Percentiles rank a stretch among this genome's conserved stretches.
Evolutionary conservation across 768 basidiomycete genomes (phyloP).

Genomic region (Termitomyces bulborhizus): DNA sequence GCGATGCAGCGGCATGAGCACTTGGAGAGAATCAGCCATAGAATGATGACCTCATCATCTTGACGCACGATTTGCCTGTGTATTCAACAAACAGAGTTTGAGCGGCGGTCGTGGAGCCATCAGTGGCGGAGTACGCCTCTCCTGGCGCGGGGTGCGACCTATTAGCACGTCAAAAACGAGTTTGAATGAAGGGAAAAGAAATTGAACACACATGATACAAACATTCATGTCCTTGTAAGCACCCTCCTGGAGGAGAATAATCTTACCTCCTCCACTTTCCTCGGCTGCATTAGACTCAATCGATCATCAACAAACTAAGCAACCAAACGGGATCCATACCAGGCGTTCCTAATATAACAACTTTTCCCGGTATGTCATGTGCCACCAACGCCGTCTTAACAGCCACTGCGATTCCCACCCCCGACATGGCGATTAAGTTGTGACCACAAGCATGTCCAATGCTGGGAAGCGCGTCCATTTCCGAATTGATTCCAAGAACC

Average conservation of each 20-base stretch:
- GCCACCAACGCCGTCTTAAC: constrained; percentile 62
- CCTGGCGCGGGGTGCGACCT: constrained; percentile 77
- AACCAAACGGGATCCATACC: constrained; percentile 28
- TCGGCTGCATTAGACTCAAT: constrained; percentile 44
- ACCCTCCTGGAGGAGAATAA: constrained; percentile 64
- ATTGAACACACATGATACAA: constrained; percentile 75
- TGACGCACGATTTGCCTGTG: constrained; percentile 62
- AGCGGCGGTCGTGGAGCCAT: constrained; percentile 55
- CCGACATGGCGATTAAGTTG: constrained; percentile 76
- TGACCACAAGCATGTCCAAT: constrained; percentile 74
- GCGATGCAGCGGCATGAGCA: constrained; percentile 74
- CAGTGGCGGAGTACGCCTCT: constrained; percentile 37
- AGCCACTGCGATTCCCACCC: constrained; percentile 69
- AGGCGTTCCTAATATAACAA: constrained; percentile 76
- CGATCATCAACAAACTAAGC: neutral
- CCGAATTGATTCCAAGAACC: constrained; percentile 72
- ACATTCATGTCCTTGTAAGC: constrained; percentile 79
- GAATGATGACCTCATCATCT: constrained; percentile 1
- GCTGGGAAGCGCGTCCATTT: constrained; percentile 62
- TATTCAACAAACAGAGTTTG: constrained; percentile 66
- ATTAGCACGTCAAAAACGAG: neutral
- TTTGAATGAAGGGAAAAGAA: too few relatives aligned
- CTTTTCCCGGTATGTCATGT: constrained; percentile 56
- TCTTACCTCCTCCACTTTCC: constrained; percentile 75
- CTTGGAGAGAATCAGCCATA: constrained; percentile 26